Conservation (phyloP, 345 rosid species). For the Brassica incana region DNA sequence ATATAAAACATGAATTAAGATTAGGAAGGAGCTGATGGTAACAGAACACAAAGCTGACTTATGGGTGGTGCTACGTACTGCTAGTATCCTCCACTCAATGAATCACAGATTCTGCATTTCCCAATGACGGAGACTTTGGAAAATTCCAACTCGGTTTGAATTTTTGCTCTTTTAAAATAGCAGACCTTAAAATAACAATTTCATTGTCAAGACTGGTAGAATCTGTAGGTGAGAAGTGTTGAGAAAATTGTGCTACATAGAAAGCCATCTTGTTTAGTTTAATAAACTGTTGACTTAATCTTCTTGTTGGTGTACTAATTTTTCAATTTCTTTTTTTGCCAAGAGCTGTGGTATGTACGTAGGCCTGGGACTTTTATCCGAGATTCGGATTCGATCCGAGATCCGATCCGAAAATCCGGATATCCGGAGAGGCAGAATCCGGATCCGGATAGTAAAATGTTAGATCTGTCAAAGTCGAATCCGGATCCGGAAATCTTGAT, state of each 20-base stretch:
- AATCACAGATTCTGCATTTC: neutral
- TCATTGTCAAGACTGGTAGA: neutral
- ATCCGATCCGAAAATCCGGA: too few species aligned
- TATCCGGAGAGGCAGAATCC: too few species aligned
- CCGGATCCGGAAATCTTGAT: too few species aligned
- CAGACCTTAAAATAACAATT: neutral
- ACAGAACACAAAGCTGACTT: neutral
- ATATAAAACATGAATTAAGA: neutral
- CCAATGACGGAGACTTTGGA: constrained; percentile 26
- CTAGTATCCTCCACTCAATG: constrained; percentile 5
- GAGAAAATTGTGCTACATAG: neutral
- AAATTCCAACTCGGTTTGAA: constrained; percentile 8
- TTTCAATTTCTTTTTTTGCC: neutral
- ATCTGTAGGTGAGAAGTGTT: neutral
- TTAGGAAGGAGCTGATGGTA: neutral
- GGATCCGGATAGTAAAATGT: too few species aligned
- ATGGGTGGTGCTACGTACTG: neutral
- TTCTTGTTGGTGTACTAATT: neutral
- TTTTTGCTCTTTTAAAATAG: neutral
- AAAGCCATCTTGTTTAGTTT: neutral
- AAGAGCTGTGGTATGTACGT: neutral
- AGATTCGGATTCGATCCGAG: too few species aligned
- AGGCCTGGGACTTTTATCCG: too few species aligned
- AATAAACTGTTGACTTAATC: neutral
- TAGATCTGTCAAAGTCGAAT: too few species aligned